Evolutionary conservation across 257 asterid species (phyloP), one percentile per base, ranked within the genome.

Genomic region (Gardenia jasminoides): DNA sequence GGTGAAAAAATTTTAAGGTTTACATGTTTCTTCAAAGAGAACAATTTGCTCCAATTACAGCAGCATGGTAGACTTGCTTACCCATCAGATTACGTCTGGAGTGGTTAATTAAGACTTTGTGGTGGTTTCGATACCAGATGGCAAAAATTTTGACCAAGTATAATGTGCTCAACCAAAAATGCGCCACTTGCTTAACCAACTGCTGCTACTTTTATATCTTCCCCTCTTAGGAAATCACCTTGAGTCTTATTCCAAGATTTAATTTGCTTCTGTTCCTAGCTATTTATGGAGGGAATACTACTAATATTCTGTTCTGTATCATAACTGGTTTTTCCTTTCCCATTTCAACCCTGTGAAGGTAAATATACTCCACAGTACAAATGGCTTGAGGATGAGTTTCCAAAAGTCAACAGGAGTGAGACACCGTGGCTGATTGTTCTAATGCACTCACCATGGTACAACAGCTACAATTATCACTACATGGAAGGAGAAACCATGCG

Each of bases 401-500:
- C 91, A 7, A 92, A 89, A 83, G 98, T 95, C 10, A 91, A 95
- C 85, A 80, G 97, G 64, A 84, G 91, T 0, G 96, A 91, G 82
- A 93, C 98, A 22, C 99, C 99, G 0, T 95, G 99, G 99, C 76
- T 93, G 81, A 87, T 93, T 76, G 98, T 93, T 71, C 90, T 92
- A 7, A 44, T 91, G 90, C 99, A 95, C 80, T 85, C 97, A 0
- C 99, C 99, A 11, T 92, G 94, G 98, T 95, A 95, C 87, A 93
- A 95, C 82, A 95, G 99, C 92, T 88, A 93, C 86, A 79, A 78
- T 54, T 88, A 89, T 82, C 98, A 93, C 90, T 91, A 74, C 67
- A 87, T 95, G 96, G 99, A 95, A 88, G 99, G 98, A n/a, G 99
- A 95, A 85, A 86, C 91, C 73, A 93, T 95, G 98, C 85, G 99